A percentile compares a stretch with the other conserved stretches of the same genome.
Evolutionary conservation across 2,329 filamentous ascomycete genomes (phyloP).

Genomic region (Microthyrium microscopicum): DNA sequence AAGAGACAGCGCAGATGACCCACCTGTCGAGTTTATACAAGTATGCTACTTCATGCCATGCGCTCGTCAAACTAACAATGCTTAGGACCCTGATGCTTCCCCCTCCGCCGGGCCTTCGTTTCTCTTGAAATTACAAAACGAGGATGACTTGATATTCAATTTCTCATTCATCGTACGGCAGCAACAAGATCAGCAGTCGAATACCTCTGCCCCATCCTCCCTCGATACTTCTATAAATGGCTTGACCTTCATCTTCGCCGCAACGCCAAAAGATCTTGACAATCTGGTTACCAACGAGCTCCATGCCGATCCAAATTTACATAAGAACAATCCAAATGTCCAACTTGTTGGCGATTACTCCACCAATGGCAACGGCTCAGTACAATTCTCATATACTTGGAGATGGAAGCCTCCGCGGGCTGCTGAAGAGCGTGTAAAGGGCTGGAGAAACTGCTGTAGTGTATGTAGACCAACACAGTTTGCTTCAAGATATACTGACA

Average conservation of each 20-base stretch:
- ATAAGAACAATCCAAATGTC: slow-evolving; percentile 83
- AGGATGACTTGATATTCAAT: slow-evolving; percentile 82
- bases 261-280: slow-evolving; percentile 72
- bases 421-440: slow-evolving; percentile 66
- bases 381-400: slow-evolving; percentile 92
- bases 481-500: not conserved
- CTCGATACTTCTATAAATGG: slow-evolving; percentile 69
- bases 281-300: slow-evolving; percentile 91
- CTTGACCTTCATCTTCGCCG: slow-evolving; percentile 82
- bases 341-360: slow-evolving; percentile 84
- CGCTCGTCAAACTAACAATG: not conserved
- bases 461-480: slow-evolving; percentile 29
- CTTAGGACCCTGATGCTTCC: slow-evolving; percentile 56
- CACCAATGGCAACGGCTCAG: slow-evolving; percentile 66
- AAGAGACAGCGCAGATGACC: slow-evolving; percentile 55
- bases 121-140: slow-evolving; percentile 71
- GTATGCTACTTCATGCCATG: slow-evolving; percentile 31
- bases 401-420: slow-evolving; percentile 84
- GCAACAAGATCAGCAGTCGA: slow-evolving; percentile 26
- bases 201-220: slow-evolving; percentile 29
- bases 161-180: slow-evolving; percentile 74
- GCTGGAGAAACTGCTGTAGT: slow-evolving; percentile 92
- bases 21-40: slow-evolving; percentile 80
- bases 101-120: slow-evolving; percentile 44
- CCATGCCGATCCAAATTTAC: slow-evolving; percentile 88